Evolutionary conservation across 257 asterid species (phyloP), one percentile per base, ranked within the genome.

Genomic region (Solanum raphanifolium): DNA sequence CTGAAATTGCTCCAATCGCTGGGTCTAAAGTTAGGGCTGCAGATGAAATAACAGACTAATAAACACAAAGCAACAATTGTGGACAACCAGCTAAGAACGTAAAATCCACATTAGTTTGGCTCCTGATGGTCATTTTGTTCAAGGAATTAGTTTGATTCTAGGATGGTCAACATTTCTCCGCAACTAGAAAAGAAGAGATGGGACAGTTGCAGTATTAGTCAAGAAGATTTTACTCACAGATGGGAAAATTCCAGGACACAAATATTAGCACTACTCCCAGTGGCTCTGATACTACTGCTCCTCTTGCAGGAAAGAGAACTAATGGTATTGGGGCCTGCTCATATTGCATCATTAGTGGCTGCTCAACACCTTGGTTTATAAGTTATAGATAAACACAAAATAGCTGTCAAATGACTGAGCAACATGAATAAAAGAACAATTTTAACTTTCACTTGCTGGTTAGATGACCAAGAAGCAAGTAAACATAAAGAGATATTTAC

Each of bases 211-310:
- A 79, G 29, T 27, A 46, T 13, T 46, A 86, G 83, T 16, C 23
- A 62, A 48, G 52, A 39, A 1, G 48, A 62, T 32, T 75, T 73
- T 38, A 93, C 99, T 94, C 90, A 96, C 99, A 91, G 85, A 95
- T 91, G 38, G 99, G 98, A 79, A 91, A 96, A 90, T 96, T 96
- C 98, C 98, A 96, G 35, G 98, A 93, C 20, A 94, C 93, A 75
- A 96, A 88, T 88, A 96, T 91, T 88, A 96, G 95, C n/a, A 95
- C 97, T 13, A 94, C 92, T 71, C 98, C 98, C 76, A 93, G 93
- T 86, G 99, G 99, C 93, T 96, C 99, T 2, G 98, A 96, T 84
- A 95, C 87, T 65, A 96, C 92, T 87, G 93, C 91, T 46, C 91
- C 98, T 87, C 85, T 93, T 36, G 98, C 87, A 36, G 98, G 99